phyloP scores from a whole-genome alignment of 139 green algal species.

The Diplosphaera chodatii region DNA sequence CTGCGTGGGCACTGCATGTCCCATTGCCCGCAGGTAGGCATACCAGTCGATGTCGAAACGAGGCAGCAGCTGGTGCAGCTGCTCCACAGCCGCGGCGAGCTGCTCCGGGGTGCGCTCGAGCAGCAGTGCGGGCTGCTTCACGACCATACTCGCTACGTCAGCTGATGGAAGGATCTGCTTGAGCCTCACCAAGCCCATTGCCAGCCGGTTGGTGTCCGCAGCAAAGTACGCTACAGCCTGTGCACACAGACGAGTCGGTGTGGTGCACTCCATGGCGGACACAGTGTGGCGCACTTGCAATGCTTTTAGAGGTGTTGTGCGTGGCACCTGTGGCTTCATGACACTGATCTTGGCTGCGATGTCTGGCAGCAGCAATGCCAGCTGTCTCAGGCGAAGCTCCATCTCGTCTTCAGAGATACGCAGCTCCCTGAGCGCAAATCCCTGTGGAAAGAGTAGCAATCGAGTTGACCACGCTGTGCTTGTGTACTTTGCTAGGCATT shows the following conservation, averaged over 20 bases:
- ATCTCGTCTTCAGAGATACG: conserved; percentile 51
- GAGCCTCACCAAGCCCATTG: conserved; percentile 41
- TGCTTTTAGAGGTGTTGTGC: too few relatives aligned
- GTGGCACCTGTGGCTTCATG: conserved; percentile 44
- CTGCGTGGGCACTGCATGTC: too few relatives aligned
- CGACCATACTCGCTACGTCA: conserved; percentile 43
- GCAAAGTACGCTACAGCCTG: conserved; percentile 2
- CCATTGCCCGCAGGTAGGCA: too few relatives aligned
- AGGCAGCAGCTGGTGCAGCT: conserved; percentile 53
- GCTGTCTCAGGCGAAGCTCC: conserved; percentile 37
- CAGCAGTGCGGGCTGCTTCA: conserved; percentile 42
- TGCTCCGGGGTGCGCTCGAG: conserved; percentile 38
- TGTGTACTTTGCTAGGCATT: too few relatives aligned
- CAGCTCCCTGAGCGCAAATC: conserved; percentile 43
- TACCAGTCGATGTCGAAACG: conserved; percentile 42
- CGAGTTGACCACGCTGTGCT: too few relatives aligned
- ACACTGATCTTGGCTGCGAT: conserved; percentile 20
- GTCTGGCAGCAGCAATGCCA: conserved; percentile 47
- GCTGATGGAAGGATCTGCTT: conserved; percentile 58
- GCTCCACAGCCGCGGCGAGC: conserved; percentile 19
- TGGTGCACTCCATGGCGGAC: too few relatives aligned
- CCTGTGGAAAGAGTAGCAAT: too few relatives aligned
- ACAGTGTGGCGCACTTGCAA: too few relatives aligned
- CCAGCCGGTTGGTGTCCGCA: conserved; percentile 1
- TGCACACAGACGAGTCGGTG: too few relatives aligned